These are phyloP conservation scores for Fragaria ananassa DNA, from an alignment of 306 rosid genomes.

Conservation along the genomic window DNA sequence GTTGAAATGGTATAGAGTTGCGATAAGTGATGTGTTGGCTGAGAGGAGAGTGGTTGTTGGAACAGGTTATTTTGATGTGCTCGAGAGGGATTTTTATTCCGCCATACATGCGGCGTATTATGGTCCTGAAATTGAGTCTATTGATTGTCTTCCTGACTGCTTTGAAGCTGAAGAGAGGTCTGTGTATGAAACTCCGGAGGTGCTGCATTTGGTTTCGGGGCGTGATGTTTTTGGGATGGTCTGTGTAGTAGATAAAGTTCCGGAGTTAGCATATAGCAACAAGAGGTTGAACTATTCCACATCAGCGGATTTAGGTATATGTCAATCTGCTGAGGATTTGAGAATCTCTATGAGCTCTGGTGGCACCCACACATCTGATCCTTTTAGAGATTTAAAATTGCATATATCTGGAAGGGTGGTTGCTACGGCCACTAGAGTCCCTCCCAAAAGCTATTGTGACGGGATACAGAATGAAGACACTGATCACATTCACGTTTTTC, in stretches of 20 bases:
- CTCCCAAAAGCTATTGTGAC: constrained; percentile 42
- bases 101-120: constrained; percentile 82
- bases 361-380: constrained; percentile 43
- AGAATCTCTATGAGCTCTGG: constrained; percentile 29
- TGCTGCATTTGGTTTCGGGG: constrained; percentile 92
- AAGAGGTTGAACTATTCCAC: constrained; percentile 48
- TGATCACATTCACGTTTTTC: constrained; percentile 74
- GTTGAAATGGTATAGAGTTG: constrained; percentile 79
- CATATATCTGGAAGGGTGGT: constrained; percentile 75
- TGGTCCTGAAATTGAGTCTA: constrained; percentile 75
- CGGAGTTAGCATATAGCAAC: constrained; percentile 43
- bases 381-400: constrained; percentile 73
- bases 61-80: constrained; percentile 69
- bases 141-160: constrained; percentile 79
- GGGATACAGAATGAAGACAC: constrained; percentile 38
- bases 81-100: constrained; percentile 82
- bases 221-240: constrained; percentile 95
- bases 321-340: constrained; percentile 34
- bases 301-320: constrained; percentile 30
- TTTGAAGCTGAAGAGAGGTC: constrained; percentile 99
- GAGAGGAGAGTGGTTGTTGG: constrained; percentile 74
- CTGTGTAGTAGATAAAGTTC: constrained; percentile 47
- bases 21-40: constrained; percentile 62
- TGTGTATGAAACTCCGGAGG: constrained; percentile 73
- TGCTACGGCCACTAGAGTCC: constrained; percentile 71